phyloP scores from a whole-genome alignment of 257 asterid species.

The Solanum raphanifolium region DNA sequence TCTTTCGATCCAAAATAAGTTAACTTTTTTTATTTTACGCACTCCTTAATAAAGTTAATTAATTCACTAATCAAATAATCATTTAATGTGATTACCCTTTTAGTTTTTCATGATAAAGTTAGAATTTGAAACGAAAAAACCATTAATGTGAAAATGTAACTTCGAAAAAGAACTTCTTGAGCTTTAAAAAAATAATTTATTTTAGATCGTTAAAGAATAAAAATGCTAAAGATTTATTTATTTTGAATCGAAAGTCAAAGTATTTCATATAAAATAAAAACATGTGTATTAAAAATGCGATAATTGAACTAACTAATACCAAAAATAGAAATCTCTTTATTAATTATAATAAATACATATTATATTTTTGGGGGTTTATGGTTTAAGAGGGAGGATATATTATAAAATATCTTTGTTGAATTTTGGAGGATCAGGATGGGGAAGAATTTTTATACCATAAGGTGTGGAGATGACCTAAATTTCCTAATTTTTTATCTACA shows the following conservation, averaged over 20 bases:
- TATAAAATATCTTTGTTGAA: background rate
- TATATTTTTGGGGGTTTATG: background rate
- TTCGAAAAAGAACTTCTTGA: background rate
- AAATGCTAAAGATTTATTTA: no score
- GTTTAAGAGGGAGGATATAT: background rate
- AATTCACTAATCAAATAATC: background rate
- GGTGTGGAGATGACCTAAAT: slow-evolving; percentile 36
- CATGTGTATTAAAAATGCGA: background rate
- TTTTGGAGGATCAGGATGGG: background rate
- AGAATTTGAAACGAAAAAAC: background rate
- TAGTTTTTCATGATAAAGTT: background rate
- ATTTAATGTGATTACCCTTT: background rate
- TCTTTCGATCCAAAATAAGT: background rate
- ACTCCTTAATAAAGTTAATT: background rate
- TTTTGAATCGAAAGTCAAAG: background rate
- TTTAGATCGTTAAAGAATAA: no score
- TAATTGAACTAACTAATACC: background rate
- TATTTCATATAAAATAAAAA: background rate
- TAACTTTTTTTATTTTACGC: background rate
- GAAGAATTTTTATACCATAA: background rate
- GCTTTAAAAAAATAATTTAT: no score
- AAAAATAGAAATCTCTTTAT: background rate
- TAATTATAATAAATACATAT: background rate
- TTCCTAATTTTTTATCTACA: slow-evolving; percentile 51
- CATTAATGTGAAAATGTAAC: background rate